Evolutionary conservation across 2,329 filamentous ascomycete species (phyloP).

Genomic region (Nemania serpens): DNA sequence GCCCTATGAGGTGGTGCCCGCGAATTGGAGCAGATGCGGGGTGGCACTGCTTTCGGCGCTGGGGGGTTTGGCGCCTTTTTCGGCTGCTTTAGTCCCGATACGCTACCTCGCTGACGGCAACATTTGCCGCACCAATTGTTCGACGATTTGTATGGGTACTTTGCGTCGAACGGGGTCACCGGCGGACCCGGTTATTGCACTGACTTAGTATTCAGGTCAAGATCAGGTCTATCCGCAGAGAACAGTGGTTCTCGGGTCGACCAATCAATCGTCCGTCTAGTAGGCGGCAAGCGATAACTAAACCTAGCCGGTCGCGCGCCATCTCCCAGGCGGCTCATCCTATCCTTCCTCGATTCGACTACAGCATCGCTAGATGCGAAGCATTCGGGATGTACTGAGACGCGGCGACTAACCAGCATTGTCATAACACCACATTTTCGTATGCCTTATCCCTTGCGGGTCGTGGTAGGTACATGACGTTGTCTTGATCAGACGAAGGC

Average conservation of each 20-base stretch:
- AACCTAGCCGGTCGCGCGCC: too few relatives aligned
- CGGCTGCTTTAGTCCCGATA: conserved; percentile 30
- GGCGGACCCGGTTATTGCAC: conserved; percentile 3
- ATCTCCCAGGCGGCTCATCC: background rate
- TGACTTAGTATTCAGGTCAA: too few relatives aligned
- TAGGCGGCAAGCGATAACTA: background rate
- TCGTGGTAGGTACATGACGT: too few relatives aligned
- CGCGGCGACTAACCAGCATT: background rate
- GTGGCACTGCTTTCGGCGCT: conserved; percentile 17
- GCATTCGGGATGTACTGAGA: background rate
- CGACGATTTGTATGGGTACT: background rate
- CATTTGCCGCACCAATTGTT: conserved; percentile 31
- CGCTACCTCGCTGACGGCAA: conserved; percentile 8
- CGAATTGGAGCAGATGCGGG: conserved; percentile 29
- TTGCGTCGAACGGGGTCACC: background rate
- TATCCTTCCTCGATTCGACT: background rate
- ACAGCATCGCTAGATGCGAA: background rate
- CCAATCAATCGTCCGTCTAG: background rate
- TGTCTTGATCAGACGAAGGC: too few relatives aligned
- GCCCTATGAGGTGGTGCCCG: background rate
- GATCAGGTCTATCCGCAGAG: conserved; percentile 9
- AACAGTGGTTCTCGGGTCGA: conserved; percentile 1
- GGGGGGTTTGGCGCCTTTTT: conserved; percentile 23
- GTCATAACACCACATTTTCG: background rate
- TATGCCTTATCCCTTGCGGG: too few relatives aligned